These are phyloP conservation scores for Aspergillus clavatus DNA, from an alignment of 2,329 filamentous ascomycete species.

Conservation along the genomic window DNA sequence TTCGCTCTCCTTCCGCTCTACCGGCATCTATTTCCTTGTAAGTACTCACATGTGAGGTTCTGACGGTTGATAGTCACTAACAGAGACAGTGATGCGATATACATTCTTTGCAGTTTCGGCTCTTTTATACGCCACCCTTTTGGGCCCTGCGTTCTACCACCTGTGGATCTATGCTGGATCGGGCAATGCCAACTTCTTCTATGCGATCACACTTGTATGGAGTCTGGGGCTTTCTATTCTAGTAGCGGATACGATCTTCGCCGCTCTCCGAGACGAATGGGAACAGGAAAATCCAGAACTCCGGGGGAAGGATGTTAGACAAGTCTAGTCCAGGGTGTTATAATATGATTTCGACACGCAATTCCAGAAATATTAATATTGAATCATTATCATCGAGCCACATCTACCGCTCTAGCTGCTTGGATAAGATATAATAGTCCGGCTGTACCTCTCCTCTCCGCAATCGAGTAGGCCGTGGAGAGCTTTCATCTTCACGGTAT, in stretches of 20 bases:
- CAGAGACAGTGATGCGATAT: slow-evolving; percentile 72
- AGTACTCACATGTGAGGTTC: slow-evolving; percentile 29
- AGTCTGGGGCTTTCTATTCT: slow-evolving; percentile 82
- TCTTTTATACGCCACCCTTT: slow-evolving; percentile 78
- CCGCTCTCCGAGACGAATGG: slow-evolving; percentile 86
- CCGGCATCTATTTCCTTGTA: slow-evolving; percentile 80
- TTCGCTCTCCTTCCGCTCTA: slow-evolving; percentile 78
- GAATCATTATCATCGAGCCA: not conserved
- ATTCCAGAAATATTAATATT: too few relatives aligned
- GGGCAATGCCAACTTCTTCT: slow-evolving; percentile 98
- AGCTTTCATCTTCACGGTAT: slow-evolving; percentile 50
- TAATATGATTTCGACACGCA: slow-evolving; percentile 2
- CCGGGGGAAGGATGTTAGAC: slow-evolving; percentile 78
- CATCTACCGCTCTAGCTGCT: slow-evolving; percentile 27
- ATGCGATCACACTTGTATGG: slow-evolving; percentile 98
- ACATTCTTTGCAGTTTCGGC: slow-evolving; percentile 80
- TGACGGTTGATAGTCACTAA: slow-evolving; percentile 23
- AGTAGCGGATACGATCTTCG: slow-evolving; percentile 82
- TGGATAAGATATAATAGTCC: slow-evolving; percentile 53
- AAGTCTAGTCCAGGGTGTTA: slow-evolving; percentile 56
- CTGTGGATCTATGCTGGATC: slow-evolving; percentile 98
- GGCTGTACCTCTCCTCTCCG: slow-evolving; percentile 47
- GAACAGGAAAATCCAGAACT: slow-evolving; percentile 88
- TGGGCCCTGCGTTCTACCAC: slow-evolving; percentile 93
- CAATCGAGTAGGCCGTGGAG: slow-evolving; percentile 46